Evolutionary conservation across 495 filamentous ascomycete species (phyloP), one percentile per base, ranked within the genome.

Genomic region (Xylaria flabelliformis): DNA sequence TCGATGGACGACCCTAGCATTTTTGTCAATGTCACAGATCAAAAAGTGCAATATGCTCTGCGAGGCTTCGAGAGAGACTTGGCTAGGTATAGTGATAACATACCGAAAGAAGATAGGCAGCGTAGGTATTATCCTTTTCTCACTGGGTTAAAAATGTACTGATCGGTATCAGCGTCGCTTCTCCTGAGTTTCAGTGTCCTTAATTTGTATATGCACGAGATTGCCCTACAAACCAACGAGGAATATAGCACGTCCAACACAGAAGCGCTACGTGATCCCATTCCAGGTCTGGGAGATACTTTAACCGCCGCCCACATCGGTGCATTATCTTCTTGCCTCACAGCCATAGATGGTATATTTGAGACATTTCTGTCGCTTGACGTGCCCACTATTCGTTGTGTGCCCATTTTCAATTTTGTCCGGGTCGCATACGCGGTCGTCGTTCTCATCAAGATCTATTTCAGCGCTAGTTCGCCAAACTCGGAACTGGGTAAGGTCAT

Each of bases 391-490:
- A 85, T 97, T 50, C 87, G 91, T 68, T 90, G 84, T 19, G 77
- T 97, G 15, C 94, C 95, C 10, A 91, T 96, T 3, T 88, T 93
- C 72, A 89, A 88, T 61, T 90, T 93, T 74, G 92, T 95, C 53
- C 91, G 94, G 17, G 89, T 93, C 50, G 88, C 92, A 39, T 97
- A 96, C 69, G 92, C 94, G 6, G 87, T 92, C 26, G 90, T 98
- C n/a, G 88, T 94, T 21, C 81, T 98, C 21, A 94, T 97, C 78
- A 97, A 97, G 76, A 88, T 97, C 72, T 94, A 94, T 80, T 92
- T 94, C 63, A 90, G 93, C 3, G 90, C 93, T 12, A 90, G 87
- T 15, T 85, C 88, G 13, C 86, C 92, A 0, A 82, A 89, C 56
- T 89, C 89, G 29, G 91, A 92, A 74, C 82, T 97, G 1, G 92